Base-by-base conservation (phyloP, 1,284 basidiomycete species). In the Naganishia liquefaciens region DNA sequence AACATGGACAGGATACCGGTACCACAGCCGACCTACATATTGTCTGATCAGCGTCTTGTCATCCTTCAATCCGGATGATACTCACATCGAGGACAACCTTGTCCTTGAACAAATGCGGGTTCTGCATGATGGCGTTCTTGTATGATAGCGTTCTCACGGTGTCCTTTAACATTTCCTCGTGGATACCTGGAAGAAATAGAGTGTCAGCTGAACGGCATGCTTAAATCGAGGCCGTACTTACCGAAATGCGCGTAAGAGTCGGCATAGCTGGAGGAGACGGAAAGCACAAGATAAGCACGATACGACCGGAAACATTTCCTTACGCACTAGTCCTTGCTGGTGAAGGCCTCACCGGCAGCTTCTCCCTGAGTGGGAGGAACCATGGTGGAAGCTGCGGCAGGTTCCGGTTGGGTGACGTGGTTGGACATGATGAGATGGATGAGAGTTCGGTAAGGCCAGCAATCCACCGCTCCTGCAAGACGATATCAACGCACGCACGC, bases 161-260 rank as follows among this genome's bases (percentile, higher is more conserved):
- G 81, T 99, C 96, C 82, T 99, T 99, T 78, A 99, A 82, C 96
- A 99, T 99, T 82, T 99, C 96, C 81, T 96, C 94, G 80, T 97
- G 93, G 73, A 97, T 97, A 69, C 91, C 91, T 91, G 25, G 17
- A 39, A 66, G 39, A 52, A 17, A 69, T 40, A 10, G 23, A 23
- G 33, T 23, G n/a, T 54, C 44, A 27, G 53, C 37, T 51, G 57
- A 54, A 68, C 40, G 42, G 47, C 66, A 52, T 39, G 21, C 39
- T 33, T 65, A 64, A 54, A 50, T 1, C 39, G 47, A 30, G 62
- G 55, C 9, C 54, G 54, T 33, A 76, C 86, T 69, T 75, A 90
- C 90, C 93, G 71, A 95, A 95, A 81, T 96, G 93, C 51, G 93
- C 93, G 78, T 96, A 96, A 63, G 92, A 95, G 68, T 76, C 75